phyloP scores from a whole-genome alignment of 345 rosid genomes.

The Abelmoschus esculentus region DNA sequence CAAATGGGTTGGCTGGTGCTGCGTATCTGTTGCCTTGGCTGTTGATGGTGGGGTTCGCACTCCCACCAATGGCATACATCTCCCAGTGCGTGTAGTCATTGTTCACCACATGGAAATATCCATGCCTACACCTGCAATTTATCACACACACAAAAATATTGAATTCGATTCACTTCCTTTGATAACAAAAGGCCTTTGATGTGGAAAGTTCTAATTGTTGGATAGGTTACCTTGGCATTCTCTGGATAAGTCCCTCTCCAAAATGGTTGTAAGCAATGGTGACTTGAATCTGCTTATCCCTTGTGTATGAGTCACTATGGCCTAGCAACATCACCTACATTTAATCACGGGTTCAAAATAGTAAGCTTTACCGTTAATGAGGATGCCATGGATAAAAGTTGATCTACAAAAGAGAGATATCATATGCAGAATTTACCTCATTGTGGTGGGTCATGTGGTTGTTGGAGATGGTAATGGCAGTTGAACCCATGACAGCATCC shows the following conservation, averaged over 20 bases:
- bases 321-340: conserved; percentile 81
- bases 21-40: conserved; percentile 91
- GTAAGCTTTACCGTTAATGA: neutral
- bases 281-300: conserved; percentile 87
- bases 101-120: conserved; percentile 93
- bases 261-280: conserved; percentile 96
- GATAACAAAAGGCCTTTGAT: neutral
- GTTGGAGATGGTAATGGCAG: conserved; percentile 82
- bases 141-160: neutral
- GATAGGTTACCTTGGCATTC: conserved; percentile 75
- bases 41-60: conserved; percentile 87
- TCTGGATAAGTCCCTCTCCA: conserved; percentile 86
- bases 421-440: conserved; percentile 41
- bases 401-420: neutral
- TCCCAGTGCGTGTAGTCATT: conserved; percentile 98
- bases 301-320: conserved; percentile 75
- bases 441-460: conserved; percentile 89
- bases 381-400: neutral
- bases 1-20: conserved; percentile 68
- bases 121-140: conserved; percentile 75
- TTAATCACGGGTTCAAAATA: neutral
- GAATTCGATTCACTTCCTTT: too few relatives aligned
- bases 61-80: conserved; percentile 97
- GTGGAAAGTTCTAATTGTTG: neutral
- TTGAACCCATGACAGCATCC: conserved; percentile 95